These are phyloP conservation scores for Agastache rugosa DNA, from an alignment of 257 asterid genomes.

Conservation along the genomic window DNA sequence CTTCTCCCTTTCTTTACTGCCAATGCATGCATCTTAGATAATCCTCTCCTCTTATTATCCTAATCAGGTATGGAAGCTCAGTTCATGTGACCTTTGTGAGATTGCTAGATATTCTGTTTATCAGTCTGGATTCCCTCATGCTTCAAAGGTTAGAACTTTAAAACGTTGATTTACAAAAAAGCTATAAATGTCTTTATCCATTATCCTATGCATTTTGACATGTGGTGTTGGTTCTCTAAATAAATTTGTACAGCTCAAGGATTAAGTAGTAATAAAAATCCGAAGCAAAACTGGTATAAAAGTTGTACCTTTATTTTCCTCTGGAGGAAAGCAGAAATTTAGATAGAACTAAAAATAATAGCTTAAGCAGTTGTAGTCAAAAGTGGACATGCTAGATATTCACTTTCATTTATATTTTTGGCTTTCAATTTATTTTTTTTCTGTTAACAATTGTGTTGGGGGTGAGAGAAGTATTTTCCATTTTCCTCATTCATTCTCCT, in stretches of 20 bases:
- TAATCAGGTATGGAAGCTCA: constrained; percentile 92
- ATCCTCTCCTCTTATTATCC: background rate
- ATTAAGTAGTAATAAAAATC: constrained; percentile 11
- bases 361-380: background rate
- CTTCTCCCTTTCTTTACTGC: constrained; percentile 25
- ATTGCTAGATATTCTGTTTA: constrained; percentile 92
- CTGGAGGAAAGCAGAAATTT: background rate
- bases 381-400: background rate
- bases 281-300: constrained; percentile 27
- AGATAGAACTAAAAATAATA: background rate
- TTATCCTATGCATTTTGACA: background rate
- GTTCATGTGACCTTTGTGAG: constrained; percentile 97
- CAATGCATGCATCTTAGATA: constrained; percentile 29
- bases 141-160: constrained; percentile 68
- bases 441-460: background rate
- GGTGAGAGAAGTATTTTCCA: constrained; percentile 12
- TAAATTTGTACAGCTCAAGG: constrained; percentile 11
- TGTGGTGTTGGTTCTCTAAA: background rate
- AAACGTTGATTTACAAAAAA: constrained; percentile 26
- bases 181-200: background rate
- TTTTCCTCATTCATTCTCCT: background rate
- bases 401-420: background rate
- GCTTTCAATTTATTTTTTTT: background rate
- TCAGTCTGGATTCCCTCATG: constrained; percentile 90
- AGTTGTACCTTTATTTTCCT: background rate